A percentile compares a stretch with the other conserved stretches of the same genome.
Conservation (phyloP, 805 yeast species). For the Cephaloascus fragrans region DNA sequence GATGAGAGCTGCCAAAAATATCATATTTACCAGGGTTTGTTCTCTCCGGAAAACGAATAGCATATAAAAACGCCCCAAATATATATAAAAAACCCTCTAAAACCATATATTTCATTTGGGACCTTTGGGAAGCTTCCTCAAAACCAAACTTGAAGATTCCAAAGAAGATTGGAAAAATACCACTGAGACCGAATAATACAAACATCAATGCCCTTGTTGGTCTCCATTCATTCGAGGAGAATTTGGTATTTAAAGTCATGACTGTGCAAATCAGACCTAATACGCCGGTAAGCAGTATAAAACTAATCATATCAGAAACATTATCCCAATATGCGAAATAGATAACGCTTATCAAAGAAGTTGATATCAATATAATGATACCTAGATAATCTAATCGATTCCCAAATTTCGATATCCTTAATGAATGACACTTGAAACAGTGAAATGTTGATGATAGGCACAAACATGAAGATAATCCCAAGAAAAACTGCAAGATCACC, state of each 20-base stretch:
- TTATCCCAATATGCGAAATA: conserved; percentile 33
- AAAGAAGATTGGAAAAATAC: conserved; percentile 55
- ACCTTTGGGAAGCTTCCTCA: conserved; percentile 34
- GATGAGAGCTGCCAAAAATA: conserved; percentile 74
- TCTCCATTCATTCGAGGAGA: conserved; percentile 64
- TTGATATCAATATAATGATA: conserved; percentile 56
- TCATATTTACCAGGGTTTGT: conserved; percentile 56
- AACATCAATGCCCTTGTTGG: conserved; percentile 72
- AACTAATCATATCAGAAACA: conserved; percentile 2
- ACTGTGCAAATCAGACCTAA: conserved; percentile 32
- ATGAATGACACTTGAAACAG: conserved; percentile 58
- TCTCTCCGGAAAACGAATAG: conserved; percentile 70
- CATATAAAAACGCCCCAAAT: conserved; percentile 72
- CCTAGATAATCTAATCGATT: conserved; percentile 73
- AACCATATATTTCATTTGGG: conserved; percentile 53
- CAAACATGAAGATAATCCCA: conserved; percentile 52
- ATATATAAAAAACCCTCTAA: conserved; percentile 71
- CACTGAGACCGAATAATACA: conserved; percentile 71
- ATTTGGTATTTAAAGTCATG: conserved; percentile 54
- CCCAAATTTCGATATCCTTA: conserved; percentile 40
- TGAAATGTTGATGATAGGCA: conserved; percentile 61
- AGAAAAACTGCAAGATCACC: conserved; percentile 42
- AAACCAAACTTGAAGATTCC: conserved; percentile 44
- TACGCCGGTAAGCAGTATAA: not conserved
- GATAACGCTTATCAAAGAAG: conserved; percentile 45